A percentile compares a stretch with the other conserved stretches of the same genome.
Conservation (phyloP, 2,329 filamentous ascomycete species). For the Arthrobotrys megalospora region DNA sequence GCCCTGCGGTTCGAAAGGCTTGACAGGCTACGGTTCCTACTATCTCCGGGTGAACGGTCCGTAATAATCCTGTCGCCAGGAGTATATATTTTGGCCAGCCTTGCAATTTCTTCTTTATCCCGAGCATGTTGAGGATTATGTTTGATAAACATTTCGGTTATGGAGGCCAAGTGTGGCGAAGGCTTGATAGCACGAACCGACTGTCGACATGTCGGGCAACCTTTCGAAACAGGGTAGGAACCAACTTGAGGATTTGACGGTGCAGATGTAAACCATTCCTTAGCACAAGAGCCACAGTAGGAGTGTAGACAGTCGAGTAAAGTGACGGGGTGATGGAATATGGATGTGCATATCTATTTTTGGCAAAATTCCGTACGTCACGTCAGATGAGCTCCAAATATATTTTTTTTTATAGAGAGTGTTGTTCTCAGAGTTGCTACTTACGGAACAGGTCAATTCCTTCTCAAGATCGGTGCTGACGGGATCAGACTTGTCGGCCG, state of each 20-base stretch:
- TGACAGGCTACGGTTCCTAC: slow-evolving; percentile 48
- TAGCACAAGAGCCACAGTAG: slow-evolving; percentile 94
- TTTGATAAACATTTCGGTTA: slow-evolving; percentile 88
- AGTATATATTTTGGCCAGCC: slow-evolving; percentile 82
- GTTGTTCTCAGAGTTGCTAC: slow-evolving; percentile 66
- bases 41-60: slow-evolving; percentile 28
- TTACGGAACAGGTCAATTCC: slow-evolving; percentile 94
- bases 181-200: slow-evolving; percentile 87
- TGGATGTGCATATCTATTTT: slow-evolving; percentile 91
- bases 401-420: background rate
- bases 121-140: slow-evolving; percentile 83
- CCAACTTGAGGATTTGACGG: slow-evolving; percentile 69
- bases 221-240: slow-evolving; percentile 73
- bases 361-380: slow-evolving; percentile 1
- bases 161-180: slow-evolving; percentile 89
- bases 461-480: slow-evolving; percentile 78
- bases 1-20: slow-evolving; percentile 44
- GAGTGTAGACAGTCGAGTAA: slow-evolving; percentile 95
- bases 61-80: slow-evolving; percentile 83
- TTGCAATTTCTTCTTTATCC: slow-evolving; percentile 79
- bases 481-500: slow-evolving; percentile 43
- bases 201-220: slow-evolving; percentile 93
- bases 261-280: slow-evolving; percentile 90
- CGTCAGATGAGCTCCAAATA: slow-evolving; percentile 37
- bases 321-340: slow-evolving; percentile 90